phyloP scores from a whole-genome alignment of 495 filamentous ascomycete genomes.

The Hypoxylon rickii region DNA sequence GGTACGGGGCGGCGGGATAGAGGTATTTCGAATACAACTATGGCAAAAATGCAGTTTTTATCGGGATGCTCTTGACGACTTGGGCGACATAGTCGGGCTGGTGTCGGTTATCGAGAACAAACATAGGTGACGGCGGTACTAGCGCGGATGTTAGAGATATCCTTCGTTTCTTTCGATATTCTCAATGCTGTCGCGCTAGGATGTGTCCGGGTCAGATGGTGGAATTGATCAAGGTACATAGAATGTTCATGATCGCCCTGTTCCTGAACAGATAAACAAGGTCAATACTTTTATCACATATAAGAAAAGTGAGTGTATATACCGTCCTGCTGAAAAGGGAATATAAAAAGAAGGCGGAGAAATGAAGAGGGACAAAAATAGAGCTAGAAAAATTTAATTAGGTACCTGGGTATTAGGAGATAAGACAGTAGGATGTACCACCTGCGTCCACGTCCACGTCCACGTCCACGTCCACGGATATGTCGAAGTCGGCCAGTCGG shows the following conservation, averaged over 20 bases:
- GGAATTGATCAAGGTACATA: constrained; percentile 25
- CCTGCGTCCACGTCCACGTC: too few relatives aligned
- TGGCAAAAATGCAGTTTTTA: constrained; percentile 28
- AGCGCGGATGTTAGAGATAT: constrained; percentile 12
- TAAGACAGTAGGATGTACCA: too few relatives aligned
- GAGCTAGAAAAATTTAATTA: constrained; percentile 25
- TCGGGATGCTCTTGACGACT: constrained; percentile 30
- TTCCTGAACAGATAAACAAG: constrained; percentile 4
- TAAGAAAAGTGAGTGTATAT: constrained; percentile 19
- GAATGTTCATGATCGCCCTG: constrained; percentile 22
- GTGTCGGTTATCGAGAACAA: constrained; percentile 22
- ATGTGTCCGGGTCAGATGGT: constrained; percentile 28
- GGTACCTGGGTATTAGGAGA: constrained; percentile 4
- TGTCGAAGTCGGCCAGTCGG: constrained; percentile 31
- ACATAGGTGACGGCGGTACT: constrained; percentile 31
- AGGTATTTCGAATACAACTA: constrained; percentile 25
- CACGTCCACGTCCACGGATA: too few relatives aligned
- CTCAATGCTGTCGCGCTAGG: constrained; percentile 22
- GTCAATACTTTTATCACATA: constrained; percentile 3
- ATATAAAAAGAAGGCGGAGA: background rate
- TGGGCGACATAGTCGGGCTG: constrained; percentile 39
- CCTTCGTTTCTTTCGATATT: constrained; percentile 7
- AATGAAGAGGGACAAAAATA: constrained; percentile 3
- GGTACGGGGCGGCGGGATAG: constrained; percentile 5
- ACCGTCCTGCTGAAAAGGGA: constrained; percentile 9